Percentiles rank a stretch among this genome's conserved stretches.
Evolutionary conservation across 1,139 yeast genomes (phyloP).

Genomic region (Debaryomyces subglobosus): DNA sequence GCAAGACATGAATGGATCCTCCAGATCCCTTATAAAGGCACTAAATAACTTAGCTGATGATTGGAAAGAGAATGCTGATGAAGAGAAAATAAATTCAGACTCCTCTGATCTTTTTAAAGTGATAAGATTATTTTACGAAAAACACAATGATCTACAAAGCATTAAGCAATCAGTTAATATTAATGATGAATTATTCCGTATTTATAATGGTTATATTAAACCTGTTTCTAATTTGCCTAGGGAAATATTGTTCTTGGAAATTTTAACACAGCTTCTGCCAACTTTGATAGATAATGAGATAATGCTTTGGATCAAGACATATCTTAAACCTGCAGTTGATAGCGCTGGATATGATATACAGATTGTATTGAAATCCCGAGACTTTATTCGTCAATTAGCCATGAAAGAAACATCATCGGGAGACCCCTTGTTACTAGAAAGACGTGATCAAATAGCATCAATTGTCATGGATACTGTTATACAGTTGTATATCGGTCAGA

Average conservation of each 20-base stretch:
- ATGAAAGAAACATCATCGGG: slow-evolving; percentile 24
- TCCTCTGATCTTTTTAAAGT: slow-evolving; percentile 19
- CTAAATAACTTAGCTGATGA: slow-evolving; percentile 31
- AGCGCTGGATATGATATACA: slow-evolving; percentile 55
- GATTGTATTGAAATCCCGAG: slow-evolving; percentile 47
- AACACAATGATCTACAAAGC: slow-evolving; percentile 44
- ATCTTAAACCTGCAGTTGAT: slow-evolving; percentile 58
- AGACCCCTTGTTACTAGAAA: slow-evolving; percentile 28
- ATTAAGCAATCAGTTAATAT: slow-evolving; percentile 40
- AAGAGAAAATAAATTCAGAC: slow-evolving; percentile 7
- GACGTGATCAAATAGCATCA: slow-evolving; percentile 27
- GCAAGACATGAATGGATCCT: slow-evolving; percentile 33
- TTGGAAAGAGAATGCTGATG: slow-evolving; percentile 25
- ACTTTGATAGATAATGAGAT: slow-evolving; percentile 46
- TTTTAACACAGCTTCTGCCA: slow-evolving; percentile 42
- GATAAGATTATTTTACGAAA: slow-evolving; percentile 31
- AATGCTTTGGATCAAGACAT: slow-evolving; percentile 55
- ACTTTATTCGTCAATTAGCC: slow-evolving; percentile 41
- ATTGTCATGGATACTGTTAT: slow-evolving; percentile 33
- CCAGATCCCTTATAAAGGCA: slow-evolving; percentile 36
- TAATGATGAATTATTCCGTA: slow-evolving; percentile 51
- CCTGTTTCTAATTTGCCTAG: slow-evolving; percentile 32
- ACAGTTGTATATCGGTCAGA: slow-evolving; percentile 32
- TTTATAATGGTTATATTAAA: slow-evolving; percentile 45
- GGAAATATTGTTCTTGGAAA: slow-evolving; percentile 50